Evolutionary conservation across 495 filamentous ascomycete species (phyloP), one percentile per base, ranked within the genome.

Genomic region (Daldinia grandis): DNA sequence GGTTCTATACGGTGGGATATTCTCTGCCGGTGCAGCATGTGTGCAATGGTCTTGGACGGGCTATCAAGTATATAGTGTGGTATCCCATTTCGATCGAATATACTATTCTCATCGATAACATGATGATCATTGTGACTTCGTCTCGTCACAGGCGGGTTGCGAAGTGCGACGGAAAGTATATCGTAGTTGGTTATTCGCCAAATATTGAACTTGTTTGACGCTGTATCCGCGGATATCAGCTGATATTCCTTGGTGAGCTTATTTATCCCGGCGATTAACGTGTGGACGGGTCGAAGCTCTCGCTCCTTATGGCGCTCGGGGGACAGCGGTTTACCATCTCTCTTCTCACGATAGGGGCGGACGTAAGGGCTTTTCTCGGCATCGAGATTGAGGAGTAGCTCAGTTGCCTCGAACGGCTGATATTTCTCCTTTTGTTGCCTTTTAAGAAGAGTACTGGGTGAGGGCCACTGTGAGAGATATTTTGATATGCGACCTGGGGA

Each of bases 341-440:
- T 28, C 2, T 61, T 12, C 4, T 58, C 12, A 33, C 70, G 54
- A 27, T 64, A 76, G 0, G 49, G 51, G 1, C 76, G 76, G 58
- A 77, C 75, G 15, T 74, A 62, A 1, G 58, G 54, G 19, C 28
- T 69, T 9, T 69, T 35, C 30, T 71, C 71, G 40, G 72, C 73
- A 58, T 79, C 76, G 49, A 80, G 74, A 15, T 78, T 69, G 15
- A 80, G 15, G 4, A 80, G 17, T 28, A 78, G 35, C 0, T 50
- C 3, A 1, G 75, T 65, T 21, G 65, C 54, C 0, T 73, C 47
- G 51, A 71, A 75, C 8, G 44, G 57, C 14, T 9, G 9, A 4
- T 24, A 42, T 1, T 49, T 37, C 14, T 31, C 37, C 4, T 25
- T 49, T 21, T 38, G 40, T 14, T 10, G 25, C 9, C 27, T 24